Base-by-base conservation (phyloP, 2,329 filamentous ascomycete genomes). In the Xylariaceae sp. region DNA sequence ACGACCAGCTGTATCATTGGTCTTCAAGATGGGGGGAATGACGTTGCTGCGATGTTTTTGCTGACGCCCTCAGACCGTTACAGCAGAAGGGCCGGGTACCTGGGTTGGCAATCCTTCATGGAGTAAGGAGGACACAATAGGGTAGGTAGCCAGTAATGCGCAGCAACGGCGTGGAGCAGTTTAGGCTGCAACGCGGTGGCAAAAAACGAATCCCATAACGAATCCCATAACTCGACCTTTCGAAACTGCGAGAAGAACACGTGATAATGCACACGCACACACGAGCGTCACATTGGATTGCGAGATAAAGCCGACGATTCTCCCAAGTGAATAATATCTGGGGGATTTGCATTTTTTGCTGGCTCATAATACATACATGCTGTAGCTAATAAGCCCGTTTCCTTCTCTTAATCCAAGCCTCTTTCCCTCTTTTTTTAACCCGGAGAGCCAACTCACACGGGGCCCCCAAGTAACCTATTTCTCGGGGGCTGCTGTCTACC, bases 371-470 rank as follows among this genome's bases (percentile, higher is more conserved):
- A 42, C 8, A 42, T 42, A 42, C 37, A 42, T 42, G 42, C 11
- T 45, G 13, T n/a, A 6, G 13, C 42, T 30, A 30, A 45, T 45
- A 9, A 45, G 13, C 1, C 49, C 9, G 3, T 35, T 15, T 8
- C 23, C 49, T 15, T 13, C 4, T 30, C 23, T 13, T 34, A 13
- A 13, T 13, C 3, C 49, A 11, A 5, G 18, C 17, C 23, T 30
- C 23, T 30, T 30, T 34, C 23, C 8, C 47, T 8, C 47, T 18
- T 18, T 15, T 50, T 15, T 50, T 15, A 3, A 13, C 49, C 11
- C 23, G 23, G 11, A 15, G 51, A 50, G 15, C 34, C 61, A 55
- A 5, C 23, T 55, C 57, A 52, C 50, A 58, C 10, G 13, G 53
- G 17, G 11, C 18, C 50, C 13, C 18, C 15, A 18, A 53, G 17